Base-by-base conservation (phyloP, 2,329 filamentous ascomycete species). In the Ciborinia camelliae region DNA sequence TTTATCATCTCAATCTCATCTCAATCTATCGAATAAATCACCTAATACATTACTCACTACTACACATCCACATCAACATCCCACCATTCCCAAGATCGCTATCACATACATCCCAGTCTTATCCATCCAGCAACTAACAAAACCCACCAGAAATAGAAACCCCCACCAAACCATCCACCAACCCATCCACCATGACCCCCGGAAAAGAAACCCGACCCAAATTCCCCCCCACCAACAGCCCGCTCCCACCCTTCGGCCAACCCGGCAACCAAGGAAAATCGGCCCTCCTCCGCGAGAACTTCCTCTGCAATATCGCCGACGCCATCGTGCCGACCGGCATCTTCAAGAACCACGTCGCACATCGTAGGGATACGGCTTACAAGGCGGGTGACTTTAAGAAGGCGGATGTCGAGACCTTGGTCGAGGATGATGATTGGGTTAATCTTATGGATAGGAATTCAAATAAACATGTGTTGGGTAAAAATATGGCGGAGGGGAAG, bases 201-300 rank as follows among this genome's bases (percentile, higher is more conserved):
- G n/a, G 5, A 5, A 15, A 57, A 45, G 3, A 32, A 32, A 3
- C 2, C 43, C 30, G 7, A 3, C 2, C 43, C 30, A 9, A 35
- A 1, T 20, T 58, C 8, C 55, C 55, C 10, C 55, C 41, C 0
- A 47, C 41, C 7, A 47, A 47, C 3, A n/a, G 20, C 3, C 55
- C 55, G 3, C 18, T 26, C 0, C 55, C 55, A 2, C 55, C 55
- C 23, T 58, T 58, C 0, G 55, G 55, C 1, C 4, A 35, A 10
- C 41, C 28, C 6, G 28, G 55, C 2, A 30, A 58, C 14, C 55
- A 58, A 58, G 55, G 55, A 23, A 58, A 18, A 26, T 58, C 54
- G 7, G 55, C 55, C 18, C 55, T 58, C n/a, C 55, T 20, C 0
- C 55, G 41, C 2, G 55, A 58, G 4, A 58, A 58, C 55, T 47